Base-by-base conservation (phyloP, 371 early-diverging fungal genomes). In the Spiromyces aspiralis region DNA sequence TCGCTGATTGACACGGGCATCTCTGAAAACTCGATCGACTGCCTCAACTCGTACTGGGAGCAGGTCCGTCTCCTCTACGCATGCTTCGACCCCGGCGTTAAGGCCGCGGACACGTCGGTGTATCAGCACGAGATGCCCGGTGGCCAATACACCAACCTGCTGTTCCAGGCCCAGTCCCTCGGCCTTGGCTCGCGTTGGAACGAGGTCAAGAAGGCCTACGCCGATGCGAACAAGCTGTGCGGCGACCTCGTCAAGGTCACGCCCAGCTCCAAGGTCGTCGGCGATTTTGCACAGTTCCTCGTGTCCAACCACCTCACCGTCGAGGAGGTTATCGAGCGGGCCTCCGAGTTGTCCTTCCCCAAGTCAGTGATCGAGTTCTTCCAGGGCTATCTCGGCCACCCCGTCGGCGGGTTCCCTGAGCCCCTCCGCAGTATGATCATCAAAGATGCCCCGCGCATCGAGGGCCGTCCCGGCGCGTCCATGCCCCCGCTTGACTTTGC, bases 221-320 rank as follows among this genome's bases (percentile, higher is more conserved):
- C 73, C 19, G 85, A 83, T 42, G 94, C 95, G 45, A 95, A 95
- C 69, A 63, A 70, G 50, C 74, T 95, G 43, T 90, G 91, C 60
- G 95, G 95, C 42, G 91, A 93, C 61, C 82, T 95, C 58, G 85
- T 90, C 67, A 95, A 95, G 77, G 95, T 95, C 43, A 95, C 95
- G 3, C 95, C 95, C 4, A 90, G 90, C 35, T 85, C 86, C 64
- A 95, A 95, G 73, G 95, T 95, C 19, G 93, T 95, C 10, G 95
- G 95, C 46, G 95, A 95, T 70, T 71, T 95, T 35, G 94, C 95
- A 44, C 95, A 95, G 68, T 91, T 95, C 61, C 86, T 95, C 87
- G 95, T 93, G 4, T 80, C 90, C 45, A 88, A 90, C 73, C 74
- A 78, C 27, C 64, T 92, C 44, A 66, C 61, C 1, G 81, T 74